Base-by-base conservation (phyloP, 257 asterid genomes). In the Misopates orontium region DNA sequence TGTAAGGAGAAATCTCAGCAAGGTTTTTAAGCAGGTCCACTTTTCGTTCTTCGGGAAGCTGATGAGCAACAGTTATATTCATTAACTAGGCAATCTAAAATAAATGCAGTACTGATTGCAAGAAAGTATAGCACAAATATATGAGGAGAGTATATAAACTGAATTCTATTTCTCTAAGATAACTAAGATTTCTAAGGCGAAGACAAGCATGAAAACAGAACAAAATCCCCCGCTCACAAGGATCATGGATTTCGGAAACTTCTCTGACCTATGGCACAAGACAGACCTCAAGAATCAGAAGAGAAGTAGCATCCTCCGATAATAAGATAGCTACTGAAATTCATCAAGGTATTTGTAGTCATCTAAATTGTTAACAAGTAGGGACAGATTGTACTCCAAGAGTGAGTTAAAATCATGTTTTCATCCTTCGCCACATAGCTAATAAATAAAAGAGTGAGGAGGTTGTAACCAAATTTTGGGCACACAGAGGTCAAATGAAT, bases 11-110 rank as follows among this genome's bases (percentile, higher is more conserved):
- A 67, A 95, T 78, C 83, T 91, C 98, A 49, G 96, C 95, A 66
- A 91, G 95, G 78, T 86, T 85, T 84, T 91, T 91, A 71, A 91
- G 91, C 79, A 91, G 90, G 83, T 91, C 98, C 61, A 79, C 95
- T 79, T 87, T 91, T 32, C 95, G 89, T 64, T 77, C 96, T 72
- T 83, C 96, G 36, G 98, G 95, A 77, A 91, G 94, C 98, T 91
- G 87, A 73, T 54, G 72, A 67, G 65, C 62, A 74, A 74, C n/a
- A 76, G 55, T 67, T 62, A 73, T 52, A 39, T 23, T 64, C 45
- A 17, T 81, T 56, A 53, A 65, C 45, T 65, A 28, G 48, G 36
- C 21, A 32, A 39, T 48, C 18, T 48, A 11, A 49, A 20, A 31
- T 28, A 28, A 28, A 3, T 28, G 42, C n/a, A 42, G 11, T 17